Evolutionary conservation across 1,139 yeast species (phyloP).

Genomic region (Blastobotrys indianensis): DNA sequence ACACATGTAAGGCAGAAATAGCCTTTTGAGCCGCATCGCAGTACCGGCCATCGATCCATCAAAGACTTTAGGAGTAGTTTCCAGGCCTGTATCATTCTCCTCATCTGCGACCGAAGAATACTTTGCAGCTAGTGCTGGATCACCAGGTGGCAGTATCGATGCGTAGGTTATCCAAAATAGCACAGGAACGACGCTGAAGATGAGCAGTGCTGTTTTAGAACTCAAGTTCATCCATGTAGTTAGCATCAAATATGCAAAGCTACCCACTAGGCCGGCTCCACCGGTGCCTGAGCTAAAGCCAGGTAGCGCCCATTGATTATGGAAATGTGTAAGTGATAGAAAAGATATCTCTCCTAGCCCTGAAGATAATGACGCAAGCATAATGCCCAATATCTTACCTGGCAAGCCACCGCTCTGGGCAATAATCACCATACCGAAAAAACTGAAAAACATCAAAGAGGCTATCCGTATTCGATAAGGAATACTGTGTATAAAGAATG

Average conservation of each 20-base stretch:
- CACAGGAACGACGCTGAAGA: slow-evolving; percentile 38
- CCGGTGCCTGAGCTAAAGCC: slow-evolving; percentile 97
- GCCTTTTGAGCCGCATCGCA: slow-evolving; percentile 41
- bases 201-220: slow-evolving; percentile 41
- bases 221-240: slow-evolving; percentile 50
- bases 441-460: slow-evolving; percentile 52
- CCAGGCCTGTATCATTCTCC: neutral
- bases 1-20: slow-evolving; percentile 65
- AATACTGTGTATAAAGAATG: slow-evolving; percentile 66
- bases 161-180: slow-evolving; percentile 20
- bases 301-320: slow-evolving; percentile 52
- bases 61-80: neutral
- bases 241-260: slow-evolving; percentile 49
- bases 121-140: slow-evolving; percentile 8
- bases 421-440: slow-evolving; percentile 70
- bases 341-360: slow-evolving; percentile 91
- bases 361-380: slow-evolving; percentile 74
- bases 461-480: slow-evolving; percentile 54
- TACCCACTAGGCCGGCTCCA: slow-evolving; percentile 85
- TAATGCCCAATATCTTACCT: slow-evolving; percentile 59
- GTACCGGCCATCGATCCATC: slow-evolving; percentile 27
- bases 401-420: slow-evolving; percentile 40
- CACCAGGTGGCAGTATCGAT: slow-evolving; percentile 18
- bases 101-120: slow-evolving; percentile 4
- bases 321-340: slow-evolving; percentile 68